A percentile compares a stretch with the other conserved stretches of the same genome.
Conservation (phyloP, 345 rosid species). For the Limnanthes douglasii region DNA sequence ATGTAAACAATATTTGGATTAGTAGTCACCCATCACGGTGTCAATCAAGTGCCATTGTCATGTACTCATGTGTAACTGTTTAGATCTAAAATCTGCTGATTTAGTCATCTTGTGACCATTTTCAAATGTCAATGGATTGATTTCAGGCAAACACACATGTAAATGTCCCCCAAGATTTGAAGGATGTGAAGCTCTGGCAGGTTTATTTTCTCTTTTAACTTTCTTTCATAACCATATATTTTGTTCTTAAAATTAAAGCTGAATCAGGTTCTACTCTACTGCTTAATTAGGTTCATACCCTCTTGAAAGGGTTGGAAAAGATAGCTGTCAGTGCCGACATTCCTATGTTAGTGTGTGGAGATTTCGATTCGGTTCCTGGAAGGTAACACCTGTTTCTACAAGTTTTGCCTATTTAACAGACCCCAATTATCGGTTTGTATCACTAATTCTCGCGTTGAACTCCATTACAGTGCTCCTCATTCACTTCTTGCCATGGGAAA, state of each 20-base stretch:
- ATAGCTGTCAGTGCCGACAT: conserved; percentile 95
- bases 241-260: no score
- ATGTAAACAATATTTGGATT: no score
- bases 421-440: conserved; percentile 1
- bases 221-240: no score
- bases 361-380: conserved; percentile 78
- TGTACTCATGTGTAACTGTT: background rate
- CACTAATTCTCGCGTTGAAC: conserved; percentile 8
- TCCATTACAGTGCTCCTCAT: conserved; percentile 73
- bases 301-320: conserved; percentile 91
- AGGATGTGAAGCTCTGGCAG: conserved; percentile 99
- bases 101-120: conserved; percentile 4
- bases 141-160: conserved; percentile 94
- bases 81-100: background rate
- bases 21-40: no score
- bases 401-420: conserved; percentile 4
- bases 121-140: conserved; percentile 8
- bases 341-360: conserved; percentile 99
- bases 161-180: conserved; percentile 62
- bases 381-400: conserved; percentile 32
- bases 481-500: conserved; percentile 94
- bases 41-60: no score
- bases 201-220: conserved; percentile 18
- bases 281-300: conserved; percentile 70
- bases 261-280: no score